Base-by-base conservation (phyloP, 2,329 filamentous ascomycete genomes). In the Chrysoporthe cubensis region DNA sequence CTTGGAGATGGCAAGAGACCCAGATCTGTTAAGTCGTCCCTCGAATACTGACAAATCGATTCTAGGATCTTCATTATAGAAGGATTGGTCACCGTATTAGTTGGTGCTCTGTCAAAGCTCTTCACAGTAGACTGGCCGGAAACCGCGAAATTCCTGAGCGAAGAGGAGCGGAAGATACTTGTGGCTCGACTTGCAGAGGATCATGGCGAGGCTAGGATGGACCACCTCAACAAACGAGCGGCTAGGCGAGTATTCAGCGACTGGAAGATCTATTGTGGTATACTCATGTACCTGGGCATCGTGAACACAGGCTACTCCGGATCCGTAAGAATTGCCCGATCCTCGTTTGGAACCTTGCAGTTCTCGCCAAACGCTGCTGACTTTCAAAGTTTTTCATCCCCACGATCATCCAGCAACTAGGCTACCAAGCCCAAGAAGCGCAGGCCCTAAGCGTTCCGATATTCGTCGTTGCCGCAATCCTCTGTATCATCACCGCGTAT, bases 21-120 rank as follows among this genome's bases (percentile, higher is more conserved):
- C 8, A 16, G 18, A 32, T 26, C 13, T 1, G 40, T 4, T 8
- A 14, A 6, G 42, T n/a, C 5, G 26, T 7, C 40, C 8, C 14
- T 11, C 7, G 13, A 56, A 54, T n/a, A 43, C 43, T 66, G 46
- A 66, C 34, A 4, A 8, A 26, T 26, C 37, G 7, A 3, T 40
- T 21, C 26, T 62, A 83, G 82, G 83, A 82, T 83, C 59, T 83
- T 84, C 68, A 83, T 84, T 50, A 72, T 84, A 14, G 83, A 85
- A 71, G 83, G 83, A 2, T 73, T 84, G 0, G 73, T 81, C 3
- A 84, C 82, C 0, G 74, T 83, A 9, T 62, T 81, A 4, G 75
- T 84, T 4, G 81, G 81, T 1, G 62, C 79, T 8, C 58, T 78
- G 2, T 79, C 80, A 14, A 82, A 79, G 62, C 82, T 81, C 67